phyloP scores from a whole-genome alignment of 768 basidiomycete genomes.

The Nidularia pulvinata region DNA sequence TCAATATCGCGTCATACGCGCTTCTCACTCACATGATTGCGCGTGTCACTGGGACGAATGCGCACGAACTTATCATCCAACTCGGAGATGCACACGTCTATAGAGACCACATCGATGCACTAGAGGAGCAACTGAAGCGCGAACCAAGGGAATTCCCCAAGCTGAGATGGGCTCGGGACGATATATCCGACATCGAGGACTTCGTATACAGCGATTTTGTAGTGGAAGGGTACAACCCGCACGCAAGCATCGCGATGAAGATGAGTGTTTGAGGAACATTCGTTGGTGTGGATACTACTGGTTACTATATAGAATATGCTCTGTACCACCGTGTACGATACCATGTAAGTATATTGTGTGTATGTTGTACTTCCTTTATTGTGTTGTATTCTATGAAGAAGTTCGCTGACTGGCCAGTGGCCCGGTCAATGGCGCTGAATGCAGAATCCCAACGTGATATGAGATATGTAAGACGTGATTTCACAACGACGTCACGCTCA shows the following conservation, averaged over 20 bases:
- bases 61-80: constrained; percentile 92
- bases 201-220: constrained; percentile 81
- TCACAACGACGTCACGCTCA: no score
- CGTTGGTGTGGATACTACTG: no score
- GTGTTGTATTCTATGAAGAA: no score
- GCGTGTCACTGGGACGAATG: constrained; percentile 82
- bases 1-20: constrained; percentile 99
- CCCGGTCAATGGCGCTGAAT: no score
- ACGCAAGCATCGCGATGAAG: constrained; percentile 89
- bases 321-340: no score
- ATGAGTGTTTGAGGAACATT: constrained; percentile 73
- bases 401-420: no score
- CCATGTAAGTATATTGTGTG: no score
- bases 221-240: constrained; percentile 85
- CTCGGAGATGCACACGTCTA: constrained; percentile 99
- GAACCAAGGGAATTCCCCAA: constrained; percentile 85
- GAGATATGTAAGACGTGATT: no score
- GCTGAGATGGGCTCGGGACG: constrained; percentile 66
- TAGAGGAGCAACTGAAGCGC: constrained; percentile 78
- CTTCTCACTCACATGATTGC: constrained; percentile 98
- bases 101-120: constrained; percentile 86
- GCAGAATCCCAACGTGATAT: no score
- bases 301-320: no score
- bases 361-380: no score
- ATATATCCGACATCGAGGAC: constrained; percentile 74